Percentiles rank a stretch among this genome's conserved stretches.
These are phyloP conservation scores for Oemleria cerasiformis DNA, from an alignment of 306 rosid genomes.

Conservation along the genomic window DNA sequence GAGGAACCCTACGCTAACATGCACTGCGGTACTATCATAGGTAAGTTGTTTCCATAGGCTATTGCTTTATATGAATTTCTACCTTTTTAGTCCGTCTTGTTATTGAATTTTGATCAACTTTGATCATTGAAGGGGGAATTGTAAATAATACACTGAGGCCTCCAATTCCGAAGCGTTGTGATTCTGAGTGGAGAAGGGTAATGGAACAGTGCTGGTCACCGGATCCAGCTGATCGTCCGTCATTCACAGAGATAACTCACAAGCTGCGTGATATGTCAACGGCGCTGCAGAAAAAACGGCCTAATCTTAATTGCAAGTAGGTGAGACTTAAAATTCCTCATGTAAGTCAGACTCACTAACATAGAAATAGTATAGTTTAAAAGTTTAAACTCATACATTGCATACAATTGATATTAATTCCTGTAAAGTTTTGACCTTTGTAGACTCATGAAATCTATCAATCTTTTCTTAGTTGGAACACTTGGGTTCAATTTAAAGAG, in stretches of 20 bases:
- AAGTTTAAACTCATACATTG: not conserved
- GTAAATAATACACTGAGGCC: constrained; percentile 88
- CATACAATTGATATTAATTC: not conserved
- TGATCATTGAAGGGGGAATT: constrained; percentile 64
- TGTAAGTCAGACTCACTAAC: constrained; percentile 31
- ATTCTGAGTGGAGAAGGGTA: constrained; percentile 67
- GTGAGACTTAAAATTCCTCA: constrained; percentile 22
- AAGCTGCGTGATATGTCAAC: constrained; percentile 69
- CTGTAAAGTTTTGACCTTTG: constrained; percentile 9
- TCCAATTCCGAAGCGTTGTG: constrained; percentile 78
- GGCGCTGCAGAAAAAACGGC: constrained; percentile 55
- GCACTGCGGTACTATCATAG: constrained; percentile 97
- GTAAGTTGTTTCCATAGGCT: constrained; percentile 31
- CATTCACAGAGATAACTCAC: constrained; percentile 66
- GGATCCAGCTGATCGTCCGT: constrained; percentile 70
- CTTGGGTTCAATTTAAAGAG: not conserved
- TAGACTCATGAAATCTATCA: not conserved
- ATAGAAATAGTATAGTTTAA: constrained; percentile 11
- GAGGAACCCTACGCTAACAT: constrained; percentile 92
- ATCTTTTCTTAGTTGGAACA: too few species aligned
- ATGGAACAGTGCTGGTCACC: constrained; percentile 96
- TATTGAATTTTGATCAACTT: constrained; percentile 7
- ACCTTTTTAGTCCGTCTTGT: not conserved
- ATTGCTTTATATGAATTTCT: not conserved
- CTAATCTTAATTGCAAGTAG: constrained; percentile 20